These are phyloP conservation scores for Aspergillus fumigatiaffinis DNA, from an alignment of 2,329 filamentous ascomycete species.

Conservation along the genomic window DNA sequence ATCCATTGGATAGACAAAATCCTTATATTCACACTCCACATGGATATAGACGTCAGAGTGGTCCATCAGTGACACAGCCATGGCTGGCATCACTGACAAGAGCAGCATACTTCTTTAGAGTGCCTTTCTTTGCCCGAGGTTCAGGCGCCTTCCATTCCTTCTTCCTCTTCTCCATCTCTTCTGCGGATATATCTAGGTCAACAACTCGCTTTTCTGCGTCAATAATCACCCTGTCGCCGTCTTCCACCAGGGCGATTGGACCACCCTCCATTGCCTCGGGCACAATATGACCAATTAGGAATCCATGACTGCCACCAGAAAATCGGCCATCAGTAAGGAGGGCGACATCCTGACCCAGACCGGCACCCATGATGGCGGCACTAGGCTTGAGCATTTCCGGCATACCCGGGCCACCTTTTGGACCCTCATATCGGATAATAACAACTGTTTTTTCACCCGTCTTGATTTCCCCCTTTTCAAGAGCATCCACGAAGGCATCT, in stretches of 20 bases:
- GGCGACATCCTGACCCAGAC: slow-evolving; percentile 65
- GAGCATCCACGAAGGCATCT: slow-evolving; percentile 63
- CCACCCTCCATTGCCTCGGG: slow-evolving; percentile 83
- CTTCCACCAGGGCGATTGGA: slow-evolving; percentile 72
- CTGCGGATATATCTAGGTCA: slow-evolving; percentile 63
- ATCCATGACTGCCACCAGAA: slow-evolving; percentile 73
- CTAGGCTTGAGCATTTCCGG: slow-evolving; percentile 70
- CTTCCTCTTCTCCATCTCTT: slow-evolving; percentile 58
- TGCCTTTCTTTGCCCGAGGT: slow-evolving; percentile 54
- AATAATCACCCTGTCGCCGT: slow-evolving; percentile 77
- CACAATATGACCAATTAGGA: slow-evolving; percentile 83
- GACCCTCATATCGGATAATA: slow-evolving; percentile 70
- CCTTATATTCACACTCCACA: neutral
- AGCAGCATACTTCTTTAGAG: slow-evolving; percentile 65
- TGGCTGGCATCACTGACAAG: slow-evolving; percentile 46
- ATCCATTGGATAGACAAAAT: too few relatives aligned
- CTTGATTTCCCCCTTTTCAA: slow-evolving; percentile 65
- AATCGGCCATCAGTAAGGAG: slow-evolving; percentile 65
- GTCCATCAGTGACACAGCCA: slow-evolving; percentile 44
- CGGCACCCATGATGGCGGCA: slow-evolving; percentile 71
- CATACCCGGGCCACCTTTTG: slow-evolving; percentile 71
- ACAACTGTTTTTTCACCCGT: slow-evolving; percentile 75
- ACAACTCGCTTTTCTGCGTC: slow-evolving; percentile 69
- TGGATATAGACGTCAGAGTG: neutral
- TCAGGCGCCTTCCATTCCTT: slow-evolving; percentile 53